Evolutionary conservation across 2,329 filamentous ascomycete species (phyloP).

Genomic region (Pseudocercospora macadamiae): DNA sequence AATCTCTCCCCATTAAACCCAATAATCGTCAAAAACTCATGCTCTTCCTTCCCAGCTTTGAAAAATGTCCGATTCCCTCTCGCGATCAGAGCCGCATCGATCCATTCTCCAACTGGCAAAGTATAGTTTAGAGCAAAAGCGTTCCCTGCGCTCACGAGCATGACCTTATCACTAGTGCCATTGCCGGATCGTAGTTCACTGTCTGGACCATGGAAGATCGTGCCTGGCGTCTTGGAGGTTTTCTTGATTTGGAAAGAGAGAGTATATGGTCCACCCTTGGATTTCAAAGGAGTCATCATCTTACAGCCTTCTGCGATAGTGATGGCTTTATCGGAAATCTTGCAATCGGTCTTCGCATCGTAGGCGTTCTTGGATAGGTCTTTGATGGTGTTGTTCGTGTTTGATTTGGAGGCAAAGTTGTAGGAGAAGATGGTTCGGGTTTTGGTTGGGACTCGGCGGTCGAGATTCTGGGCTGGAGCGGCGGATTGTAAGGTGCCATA

Average conservation of each 20-base stretch:
- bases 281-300: slow-evolving; percentile 52
- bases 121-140: slow-evolving; percentile 47
- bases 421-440: slow-evolving; percentile 44
- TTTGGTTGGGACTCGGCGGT: slow-evolving; percentile 45
- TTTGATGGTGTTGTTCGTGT: slow-evolving; percentile 31
- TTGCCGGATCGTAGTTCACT: slow-evolving; percentile 31
- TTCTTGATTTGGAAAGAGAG: slow-evolving; percentile 52
- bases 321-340: slow-evolving; percentile 14
- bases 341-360: slow-evolving; percentile 46
- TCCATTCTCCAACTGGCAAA: slow-evolving; percentile 44
- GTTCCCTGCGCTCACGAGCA: slow-evolving; percentile 44
- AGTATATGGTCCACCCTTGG: slow-evolving; percentile 62
- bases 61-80: slow-evolving; percentile 43
- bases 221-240: slow-evolving; percentile 46
- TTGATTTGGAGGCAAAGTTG: slow-evolving; percentile 31
- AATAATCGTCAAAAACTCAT: slow-evolving; percentile 49
- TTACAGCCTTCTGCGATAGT: slow-evolving; percentile 42
- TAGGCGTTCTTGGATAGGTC: slow-evolving; percentile 49
- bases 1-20: slow-evolving; percentile 48
- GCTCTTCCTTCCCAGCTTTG: slow-evolving; percentile 32
- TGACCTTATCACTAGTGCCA: slow-evolving; percentile 35
- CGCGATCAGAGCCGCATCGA: slow-evolving; percentile 41
- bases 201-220: slow-evolving; percentile 47
- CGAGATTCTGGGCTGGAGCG: slow-evolving; percentile 55
- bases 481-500: slow-evolving; percentile 46